Evolutionary conservation across 176 grass and related monocot genomes (phyloP).

Genomic region (Oryza australiensis): DNA sequence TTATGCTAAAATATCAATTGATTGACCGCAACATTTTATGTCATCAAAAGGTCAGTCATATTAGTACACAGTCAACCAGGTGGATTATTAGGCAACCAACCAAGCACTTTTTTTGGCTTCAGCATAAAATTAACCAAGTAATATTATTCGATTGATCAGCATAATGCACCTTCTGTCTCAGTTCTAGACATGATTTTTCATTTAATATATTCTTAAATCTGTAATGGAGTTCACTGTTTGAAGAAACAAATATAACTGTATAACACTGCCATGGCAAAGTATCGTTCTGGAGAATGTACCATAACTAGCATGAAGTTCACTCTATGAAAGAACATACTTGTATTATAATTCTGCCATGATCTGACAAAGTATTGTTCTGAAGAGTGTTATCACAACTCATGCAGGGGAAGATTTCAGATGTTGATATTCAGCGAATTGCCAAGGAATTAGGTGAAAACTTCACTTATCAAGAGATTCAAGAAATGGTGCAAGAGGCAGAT

Average conservation of each 20-base stretch:
- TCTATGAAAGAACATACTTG: background rate
- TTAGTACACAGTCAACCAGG: background rate
- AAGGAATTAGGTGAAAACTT: slow-evolving; percentile 82
- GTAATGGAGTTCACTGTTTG: background rate
- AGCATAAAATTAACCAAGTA: no score
- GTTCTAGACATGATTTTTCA: background rate
- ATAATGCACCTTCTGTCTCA: background rate
- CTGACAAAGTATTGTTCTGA: background rate
- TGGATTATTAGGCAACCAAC: no score
- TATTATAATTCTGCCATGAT: background rate
- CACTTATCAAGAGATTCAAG: slow-evolving; percentile 78
- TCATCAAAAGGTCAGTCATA: background rate
- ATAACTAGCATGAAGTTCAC: background rate
- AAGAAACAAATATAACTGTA: no score
- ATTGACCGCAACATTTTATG: background rate
- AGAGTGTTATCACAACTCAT: slow-evolving; percentile 17
- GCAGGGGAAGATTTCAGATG: slow-evolving; percentile 87
- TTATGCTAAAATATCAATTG: background rate
- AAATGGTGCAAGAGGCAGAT: slow-evolving; percentile 89
- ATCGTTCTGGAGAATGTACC: no score
- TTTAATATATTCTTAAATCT: background rate
- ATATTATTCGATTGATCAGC: no score
- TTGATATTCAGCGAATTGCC: slow-evolving; percentile 78
- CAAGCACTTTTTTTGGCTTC: no score
- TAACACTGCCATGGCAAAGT: no score